Conservation (phyloP, 169 alveolate genomes). For the Cryptosporidium tyzzeri region DNA sequence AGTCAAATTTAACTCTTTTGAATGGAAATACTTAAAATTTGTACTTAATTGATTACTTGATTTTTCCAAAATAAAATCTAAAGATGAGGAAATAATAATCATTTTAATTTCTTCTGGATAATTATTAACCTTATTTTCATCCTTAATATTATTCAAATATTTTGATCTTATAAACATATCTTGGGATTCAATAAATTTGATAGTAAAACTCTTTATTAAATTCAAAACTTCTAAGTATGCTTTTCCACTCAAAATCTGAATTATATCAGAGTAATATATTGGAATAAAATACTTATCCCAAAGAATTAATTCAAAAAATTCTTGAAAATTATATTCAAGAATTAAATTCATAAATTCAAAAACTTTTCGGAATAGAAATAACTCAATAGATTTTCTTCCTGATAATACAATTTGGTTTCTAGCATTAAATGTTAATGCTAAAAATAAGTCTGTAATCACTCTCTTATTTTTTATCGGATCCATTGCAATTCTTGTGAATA, state of each 20-base stretch:
- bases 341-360: constrained; percentile 34
- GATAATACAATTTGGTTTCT: constrained; percentile 28
- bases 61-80: background rate
- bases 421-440: constrained; percentile 28
- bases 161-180: constrained; percentile 5
- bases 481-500: constrained; percentile 11
- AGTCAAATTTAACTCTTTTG: constrained; percentile 1
- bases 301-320: constrained; percentile 17
- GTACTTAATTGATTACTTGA: background rate
- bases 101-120: background rate
- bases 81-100: background rate
- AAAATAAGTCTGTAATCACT: constrained; percentile 18
- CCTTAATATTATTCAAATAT: background rate
- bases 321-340: background rate
- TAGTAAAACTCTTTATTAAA: constrained; percentile 4
- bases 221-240: constrained; percentile 14
- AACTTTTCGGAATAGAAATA: constrained; percentile 13
- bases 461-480: background rate
- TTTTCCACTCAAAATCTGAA: constrained; percentile 10
- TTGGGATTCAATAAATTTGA: constrained; percentile 2
- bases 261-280: background rate
- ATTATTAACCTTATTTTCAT: background rate
- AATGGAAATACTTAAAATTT: background rate
- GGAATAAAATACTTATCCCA: constrained; percentile 58
- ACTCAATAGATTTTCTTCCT: constrained; percentile 16